Conservation (phyloP, 2,329 filamentous ascomycete species). For the Cylindrodendrum hubeiense region DNA sequence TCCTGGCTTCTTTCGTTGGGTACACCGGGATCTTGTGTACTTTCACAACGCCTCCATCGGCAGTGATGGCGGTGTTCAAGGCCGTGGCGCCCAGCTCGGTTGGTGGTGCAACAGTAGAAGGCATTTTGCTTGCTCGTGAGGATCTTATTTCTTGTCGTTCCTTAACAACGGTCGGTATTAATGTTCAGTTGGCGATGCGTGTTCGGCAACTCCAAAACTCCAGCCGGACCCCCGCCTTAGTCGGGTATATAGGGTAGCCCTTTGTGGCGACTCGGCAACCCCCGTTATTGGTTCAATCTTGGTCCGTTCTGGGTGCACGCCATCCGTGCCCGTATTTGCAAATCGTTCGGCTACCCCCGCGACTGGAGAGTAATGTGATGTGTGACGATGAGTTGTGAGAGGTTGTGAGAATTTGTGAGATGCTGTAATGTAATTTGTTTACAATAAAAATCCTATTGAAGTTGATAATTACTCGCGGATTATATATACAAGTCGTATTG, state of each 20-base stretch:
- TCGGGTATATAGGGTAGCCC: not conserved
- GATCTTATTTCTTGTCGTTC: not conserved
- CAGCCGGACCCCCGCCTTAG: not conserved
- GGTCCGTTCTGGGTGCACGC: not conserved
- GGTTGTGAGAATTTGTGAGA: not conserved
- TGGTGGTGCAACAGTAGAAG: slow-evolving; percentile 24
- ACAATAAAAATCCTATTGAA: not conserved
- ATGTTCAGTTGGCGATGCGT: not conserved
- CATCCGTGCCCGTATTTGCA: not conserved
- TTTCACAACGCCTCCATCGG: slow-evolving; percentile 29
- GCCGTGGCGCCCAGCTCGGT: not conserved
- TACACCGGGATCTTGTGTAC: slow-evolving; percentile 37
- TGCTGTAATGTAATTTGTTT: not conserved
- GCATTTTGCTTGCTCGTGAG: slow-evolving; percentile 17
- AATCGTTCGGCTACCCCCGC: slow-evolving; percentile 7
- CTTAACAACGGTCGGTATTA: not conserved
- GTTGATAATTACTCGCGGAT: no score
- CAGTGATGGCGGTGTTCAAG: slow-evolving; percentile 25
- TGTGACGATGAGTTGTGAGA: not conserved
- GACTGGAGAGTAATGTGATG: not conserved
- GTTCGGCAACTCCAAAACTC: not conserved
- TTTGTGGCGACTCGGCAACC: slow-evolving; percentile 17
- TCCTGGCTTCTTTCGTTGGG: slow-evolving; percentile 37
- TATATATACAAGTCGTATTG: not conserved
- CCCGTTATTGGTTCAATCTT: slow-evolving; percentile 22